Evolutionary conservation across 2,329 filamentous ascomycete genomes (phyloP).

Genomic region (Colletotrichum filicis): DNA sequence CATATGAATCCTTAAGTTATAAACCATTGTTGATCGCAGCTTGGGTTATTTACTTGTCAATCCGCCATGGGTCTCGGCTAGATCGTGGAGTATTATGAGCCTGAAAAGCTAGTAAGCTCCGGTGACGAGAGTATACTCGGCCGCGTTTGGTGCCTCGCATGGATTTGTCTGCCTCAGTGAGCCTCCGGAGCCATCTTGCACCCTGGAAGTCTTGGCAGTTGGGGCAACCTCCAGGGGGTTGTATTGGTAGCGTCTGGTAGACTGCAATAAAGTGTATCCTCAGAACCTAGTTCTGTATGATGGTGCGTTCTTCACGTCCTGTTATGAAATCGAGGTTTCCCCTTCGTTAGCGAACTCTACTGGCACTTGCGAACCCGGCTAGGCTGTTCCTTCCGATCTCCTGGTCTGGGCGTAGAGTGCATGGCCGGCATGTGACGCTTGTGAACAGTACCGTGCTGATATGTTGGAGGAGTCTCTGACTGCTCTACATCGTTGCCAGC

Average conservation of each 20-base stretch:
- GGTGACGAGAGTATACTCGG: background rate
- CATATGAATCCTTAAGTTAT: background rate
- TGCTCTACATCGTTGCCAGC: conserved; percentile 8
- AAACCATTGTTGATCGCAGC: background rate
- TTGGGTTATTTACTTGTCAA: background rate
- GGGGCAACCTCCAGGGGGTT: background rate
- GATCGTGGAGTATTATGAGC: background rate
- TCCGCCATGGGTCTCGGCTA: background rate
- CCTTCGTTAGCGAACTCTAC: conserved; percentile 25
- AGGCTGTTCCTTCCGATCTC: conserved; percentile 1
- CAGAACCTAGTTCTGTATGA: conserved; percentile 10
- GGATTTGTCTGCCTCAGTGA: background rate
- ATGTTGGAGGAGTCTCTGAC: background rate
- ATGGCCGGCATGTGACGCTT: conserved; percentile 16
- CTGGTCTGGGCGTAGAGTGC: conserved; percentile 1
- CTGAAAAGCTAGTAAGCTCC: background rate
- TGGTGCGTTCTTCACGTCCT: conserved; percentile 27
- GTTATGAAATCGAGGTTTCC: conserved; percentile 5
- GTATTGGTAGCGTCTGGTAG: background rate
- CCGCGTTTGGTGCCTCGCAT: background rate
- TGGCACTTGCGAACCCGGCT: background rate
- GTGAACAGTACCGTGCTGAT: conserved; percentile 3
- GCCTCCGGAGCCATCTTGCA: background rate
- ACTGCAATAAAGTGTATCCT: background rate
- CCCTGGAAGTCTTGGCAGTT: background rate